Evolutionary conservation across 805 yeast genomes (phyloP).

Genomic region (Grigorovia yakushimaensis): DNA sequence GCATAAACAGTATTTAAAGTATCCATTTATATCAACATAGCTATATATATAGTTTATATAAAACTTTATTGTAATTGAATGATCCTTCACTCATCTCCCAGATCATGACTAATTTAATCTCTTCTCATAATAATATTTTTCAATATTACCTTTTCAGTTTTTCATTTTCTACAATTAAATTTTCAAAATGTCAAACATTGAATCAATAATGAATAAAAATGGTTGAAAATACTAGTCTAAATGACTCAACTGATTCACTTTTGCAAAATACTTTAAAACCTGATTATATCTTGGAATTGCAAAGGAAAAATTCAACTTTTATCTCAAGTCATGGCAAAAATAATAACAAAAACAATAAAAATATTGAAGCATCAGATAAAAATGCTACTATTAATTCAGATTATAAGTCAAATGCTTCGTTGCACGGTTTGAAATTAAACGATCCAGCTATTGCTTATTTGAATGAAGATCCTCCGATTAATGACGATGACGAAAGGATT

Average conservation of each 20-base stretch:
- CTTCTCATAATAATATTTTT: background rate
- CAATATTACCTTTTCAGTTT: background rate
- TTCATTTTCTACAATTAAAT: background rate
- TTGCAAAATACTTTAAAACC: constrained; percentile 3
- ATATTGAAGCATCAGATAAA: too few species aligned
- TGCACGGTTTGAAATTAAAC: too few species aligned
- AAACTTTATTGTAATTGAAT: too few species aligned
- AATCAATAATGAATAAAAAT: background rate
- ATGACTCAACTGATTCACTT: constrained; percentile 5
- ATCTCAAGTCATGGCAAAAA: too few species aligned
- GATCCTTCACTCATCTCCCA: too few species aligned
- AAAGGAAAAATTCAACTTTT: background rate
- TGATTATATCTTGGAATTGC: background rate
- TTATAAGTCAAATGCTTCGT: too few species aligned
- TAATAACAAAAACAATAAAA: background rate
- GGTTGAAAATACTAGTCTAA: background rate
- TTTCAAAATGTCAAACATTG: background rate
- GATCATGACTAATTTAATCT: too few species aligned
- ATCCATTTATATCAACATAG: too few species aligned
- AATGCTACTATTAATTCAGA: too few species aligned
- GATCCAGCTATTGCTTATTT: too few species aligned
- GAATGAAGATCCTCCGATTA: background rate
- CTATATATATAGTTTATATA: too few species aligned
- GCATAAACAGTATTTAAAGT: too few species aligned
- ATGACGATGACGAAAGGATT: background rate